Percentiles rank a stretch among this genome's conserved stretches.
Conservation (phyloP, 768 basidiomycete genomes). For the Boletales sp. region DNA sequence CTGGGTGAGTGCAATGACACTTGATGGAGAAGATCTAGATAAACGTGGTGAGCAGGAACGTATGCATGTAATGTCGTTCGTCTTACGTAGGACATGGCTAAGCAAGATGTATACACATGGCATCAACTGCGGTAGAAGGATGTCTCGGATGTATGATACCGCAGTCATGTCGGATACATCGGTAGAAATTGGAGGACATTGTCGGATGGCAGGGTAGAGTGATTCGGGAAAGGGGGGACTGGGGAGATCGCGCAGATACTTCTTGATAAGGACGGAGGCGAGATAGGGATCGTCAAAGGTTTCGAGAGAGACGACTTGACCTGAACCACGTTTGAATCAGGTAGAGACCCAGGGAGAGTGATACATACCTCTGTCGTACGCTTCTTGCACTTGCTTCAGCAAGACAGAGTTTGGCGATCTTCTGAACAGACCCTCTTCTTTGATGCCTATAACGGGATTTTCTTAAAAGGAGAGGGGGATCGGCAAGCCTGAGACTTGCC, state of each 20-base stretch:
- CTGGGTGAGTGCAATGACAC: slow-evolving; percentile 61
- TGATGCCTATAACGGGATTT: slow-evolving; percentile 38
- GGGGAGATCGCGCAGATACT: slow-evolving; percentile 78
- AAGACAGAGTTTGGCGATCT: slow-evolving; percentile 72
- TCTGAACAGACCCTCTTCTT: slow-evolving; percentile 78
- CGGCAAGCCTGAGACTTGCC: slow-evolving; percentile 26
- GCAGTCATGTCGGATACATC: slow-evolving; percentile 55
- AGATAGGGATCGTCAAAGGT: slow-evolving; percentile 76
- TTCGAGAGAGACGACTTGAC: slow-evolving; percentile 75
- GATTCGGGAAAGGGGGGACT: slow-evolving; percentile 73
- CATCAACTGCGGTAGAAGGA: slow-evolving; percentile 61
- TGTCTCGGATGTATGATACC: slow-evolving; percentile 65
- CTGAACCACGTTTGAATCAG: slow-evolving; percentile 31
- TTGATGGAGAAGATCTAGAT: slow-evolving; percentile 73
- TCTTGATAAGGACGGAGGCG: slow-evolving; percentile 83
- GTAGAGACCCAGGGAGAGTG: not conserved
- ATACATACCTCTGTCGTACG: slow-evolving; percentile 71
- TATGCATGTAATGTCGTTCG: not conserved
- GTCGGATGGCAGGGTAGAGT: slow-evolving; percentile 59
- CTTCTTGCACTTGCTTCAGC: slow-evolving; percentile 73
- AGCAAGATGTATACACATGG: slow-evolving; percentile 73
- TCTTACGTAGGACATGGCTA: slow-evolving; percentile 63
- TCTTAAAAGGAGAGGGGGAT: not conserved
- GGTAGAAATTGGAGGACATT: slow-evolving; percentile 58
- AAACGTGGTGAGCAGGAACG: slow-evolving; percentile 4